Percentiles rank a stretch among this genome's conserved stretches.
Evolutionary conservation across 257 asterid species (phyloP).

Genomic region (Solanum chiquidenum): DNA sequence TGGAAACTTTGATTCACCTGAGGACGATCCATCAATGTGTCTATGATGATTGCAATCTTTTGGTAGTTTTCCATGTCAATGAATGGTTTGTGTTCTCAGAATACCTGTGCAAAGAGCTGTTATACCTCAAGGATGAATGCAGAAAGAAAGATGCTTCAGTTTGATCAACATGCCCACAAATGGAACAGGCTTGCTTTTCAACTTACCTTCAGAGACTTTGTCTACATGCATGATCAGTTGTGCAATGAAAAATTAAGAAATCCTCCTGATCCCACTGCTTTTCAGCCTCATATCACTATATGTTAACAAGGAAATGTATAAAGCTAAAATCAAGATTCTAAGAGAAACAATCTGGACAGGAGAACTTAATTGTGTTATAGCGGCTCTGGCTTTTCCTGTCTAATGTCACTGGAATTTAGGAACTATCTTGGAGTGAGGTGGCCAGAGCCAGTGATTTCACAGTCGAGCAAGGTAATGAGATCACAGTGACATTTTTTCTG

Average conservation of each 20-base stretch:
- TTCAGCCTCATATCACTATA: neutral
- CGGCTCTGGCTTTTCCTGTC: neutral
- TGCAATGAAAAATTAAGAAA: neutral
- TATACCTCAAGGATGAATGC: neutral
- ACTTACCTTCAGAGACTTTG: neutral
- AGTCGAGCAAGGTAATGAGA: constrained; percentile 8
- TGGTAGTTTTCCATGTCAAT: neutral
- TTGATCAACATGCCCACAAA: neutral
- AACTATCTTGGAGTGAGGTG: neutral
- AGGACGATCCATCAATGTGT: constrained; percentile 3
- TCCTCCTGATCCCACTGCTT: neutral
- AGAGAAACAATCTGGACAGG: neutral
- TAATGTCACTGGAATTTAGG: neutral
- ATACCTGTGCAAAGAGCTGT: neutral
- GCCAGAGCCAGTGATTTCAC: constrained; percentile 12
- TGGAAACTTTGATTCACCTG: constrained; percentile 1
- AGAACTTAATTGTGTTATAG: neutral
- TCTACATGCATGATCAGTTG: neutral
- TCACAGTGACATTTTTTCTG: neutral
- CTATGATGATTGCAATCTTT: neutral
- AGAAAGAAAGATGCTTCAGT: neutral
- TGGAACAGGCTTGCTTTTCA: neutral
- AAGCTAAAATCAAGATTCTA: neutral
- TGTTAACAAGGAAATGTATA: neutral
- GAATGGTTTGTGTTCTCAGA: neutral